These are phyloP conservation scores for Nothophoma quercina DNA, from an alignment of 2,329 filamentous ascomycete genomes.

Conservation along the genomic window DNA sequence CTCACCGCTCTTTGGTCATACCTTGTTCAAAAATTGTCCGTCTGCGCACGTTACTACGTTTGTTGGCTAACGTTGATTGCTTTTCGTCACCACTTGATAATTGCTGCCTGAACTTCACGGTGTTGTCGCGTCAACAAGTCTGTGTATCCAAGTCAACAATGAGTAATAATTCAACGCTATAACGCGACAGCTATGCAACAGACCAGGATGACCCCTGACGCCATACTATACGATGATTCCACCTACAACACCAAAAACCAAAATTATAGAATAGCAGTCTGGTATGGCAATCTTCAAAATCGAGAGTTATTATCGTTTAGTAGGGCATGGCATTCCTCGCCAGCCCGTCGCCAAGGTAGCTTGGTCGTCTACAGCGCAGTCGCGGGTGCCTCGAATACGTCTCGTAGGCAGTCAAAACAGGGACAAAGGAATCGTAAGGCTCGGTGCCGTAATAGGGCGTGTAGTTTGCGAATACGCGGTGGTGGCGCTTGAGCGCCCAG, in stretches of 20 bases:
- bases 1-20: constrained; percentile 19
- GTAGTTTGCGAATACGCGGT: constrained; percentile 19
- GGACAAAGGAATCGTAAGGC: constrained; percentile 39
- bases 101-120: constrained; percentile 13
- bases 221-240: constrained; percentile 6
- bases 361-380: constrained; percentile 30
- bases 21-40: not conserved
- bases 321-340: constrained; percentile 29
- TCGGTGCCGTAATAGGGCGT: constrained; percentile 30
- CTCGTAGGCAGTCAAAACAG: constrained; percentile 30
- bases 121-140: constrained; percentile 19
- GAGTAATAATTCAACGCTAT: constrained; percentile 22
- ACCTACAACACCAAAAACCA: constrained; percentile 10
- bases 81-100: too few relatives aligned
- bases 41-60: not conserved
- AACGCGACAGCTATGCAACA: constrained; percentile 20
- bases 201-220: constrained; percentile 16
- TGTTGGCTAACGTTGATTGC: not conserved
- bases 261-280: too few relatives aligned
- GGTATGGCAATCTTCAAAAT: too few relatives aligned
- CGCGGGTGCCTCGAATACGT: constrained; percentile 24
- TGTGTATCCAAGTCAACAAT: constrained; percentile 20
- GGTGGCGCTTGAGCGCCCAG: constrained; percentile 35
- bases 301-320: too few relatives aligned
- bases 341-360: constrained; percentile 27